These are phyloP conservation scores for Tetrapisispora pingtungensis DNA, from an alignment of 805 yeast species.

Conservation along the genomic window DNA sequence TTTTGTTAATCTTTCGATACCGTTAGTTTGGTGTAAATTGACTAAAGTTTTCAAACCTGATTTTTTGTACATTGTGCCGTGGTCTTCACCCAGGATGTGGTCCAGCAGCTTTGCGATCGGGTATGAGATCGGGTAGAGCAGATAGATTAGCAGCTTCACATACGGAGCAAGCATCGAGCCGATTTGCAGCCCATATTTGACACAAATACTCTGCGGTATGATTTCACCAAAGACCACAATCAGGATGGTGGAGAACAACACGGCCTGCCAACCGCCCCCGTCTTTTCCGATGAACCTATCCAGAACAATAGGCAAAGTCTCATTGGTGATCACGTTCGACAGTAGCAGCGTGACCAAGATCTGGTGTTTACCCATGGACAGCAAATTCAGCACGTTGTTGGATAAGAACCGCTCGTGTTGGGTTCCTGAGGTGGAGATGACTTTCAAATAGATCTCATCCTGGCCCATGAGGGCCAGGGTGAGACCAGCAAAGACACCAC, in stretches of 20 bases:
- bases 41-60: conserved; percentile 90
- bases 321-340: conserved; percentile 86
- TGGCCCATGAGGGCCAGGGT: conserved; percentile 98
- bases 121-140: conserved; percentile 85
- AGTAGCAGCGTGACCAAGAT: conserved; percentile 79
- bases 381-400: conserved; percentile 55
- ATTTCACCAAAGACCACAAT: conserved; percentile 94
- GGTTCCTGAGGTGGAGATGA: conserved; percentile 81
- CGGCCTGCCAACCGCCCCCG: conserved; percentile 91
- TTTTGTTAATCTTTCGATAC: conserved; percentile 82
- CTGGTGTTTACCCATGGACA: conserved; percentile 90
- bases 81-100: conserved; percentile 82
- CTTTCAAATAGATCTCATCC: conserved; percentile 89
- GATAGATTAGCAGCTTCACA: conserved; percentile 73
- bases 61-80: conserved; percentile 88
- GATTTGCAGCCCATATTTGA: conserved; percentile 81
- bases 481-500: conserved; percentile 88
- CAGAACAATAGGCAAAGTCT: conserved; percentile 85
- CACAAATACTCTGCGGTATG: conserved; percentile 90
- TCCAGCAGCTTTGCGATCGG: conserved; percentile 81
- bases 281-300: conserved; percentile 70
- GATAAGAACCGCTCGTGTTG: conserved; percentile 58
- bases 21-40: conserved; percentile 88
- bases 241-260: conserved; percentile 81
- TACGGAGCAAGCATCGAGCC: conserved; percentile 89